Evolutionary conservation across 441 rosid genomes (phyloP), one percentile per base, ranked within the genome.

Genomic region (Arabidopsis hybrid): DNA sequence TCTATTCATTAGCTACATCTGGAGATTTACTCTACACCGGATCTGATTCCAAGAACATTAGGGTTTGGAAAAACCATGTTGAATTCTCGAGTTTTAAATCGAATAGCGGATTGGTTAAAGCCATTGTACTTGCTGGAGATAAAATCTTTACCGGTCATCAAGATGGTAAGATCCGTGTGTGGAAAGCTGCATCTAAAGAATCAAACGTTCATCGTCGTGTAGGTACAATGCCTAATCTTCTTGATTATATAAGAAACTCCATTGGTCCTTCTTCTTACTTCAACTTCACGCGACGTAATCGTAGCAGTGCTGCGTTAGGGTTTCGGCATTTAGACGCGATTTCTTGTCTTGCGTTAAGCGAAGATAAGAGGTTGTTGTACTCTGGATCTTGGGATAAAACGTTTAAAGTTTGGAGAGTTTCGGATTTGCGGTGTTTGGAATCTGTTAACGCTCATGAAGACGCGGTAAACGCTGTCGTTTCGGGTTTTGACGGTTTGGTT

Each of bases 331-430:
- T 85, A 26, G 99, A 92, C 63, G 95, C 99, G 0, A 86, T 94
- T 13, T 92, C 99, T 3, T 87, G 92, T 60, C 87, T 94, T 2
- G 80, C 92, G 29, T 69, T 92, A 64, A 92, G 82, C 69, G 99
- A 94, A 67, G 97, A 92, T 63, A 74, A 55, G 47, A 42, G 52
- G 13, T 51, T 90, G 2, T 73, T 94, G 18, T 94, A 94, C 57
- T 89, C 99, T 0, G 87, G 94, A 7, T 92, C 97, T 0, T 90
- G 99, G 99, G 97, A 92, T 61, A 92, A 84, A 61, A 88, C 99
- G 5, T 88, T 92, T 51, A 94, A 94, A 63, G 92, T 90, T 0
- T 94, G 97, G 99, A 78, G 94, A 71, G 77, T 84, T 18, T 75
- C 87, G 1, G 89, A 89, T 72, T 84, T 77, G 32, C 88, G 87